Evolutionary conservation across 2,329 filamentous ascomycete species (phyloP).

Genomic region (Colletotrichum nymphaeae): DNA sequence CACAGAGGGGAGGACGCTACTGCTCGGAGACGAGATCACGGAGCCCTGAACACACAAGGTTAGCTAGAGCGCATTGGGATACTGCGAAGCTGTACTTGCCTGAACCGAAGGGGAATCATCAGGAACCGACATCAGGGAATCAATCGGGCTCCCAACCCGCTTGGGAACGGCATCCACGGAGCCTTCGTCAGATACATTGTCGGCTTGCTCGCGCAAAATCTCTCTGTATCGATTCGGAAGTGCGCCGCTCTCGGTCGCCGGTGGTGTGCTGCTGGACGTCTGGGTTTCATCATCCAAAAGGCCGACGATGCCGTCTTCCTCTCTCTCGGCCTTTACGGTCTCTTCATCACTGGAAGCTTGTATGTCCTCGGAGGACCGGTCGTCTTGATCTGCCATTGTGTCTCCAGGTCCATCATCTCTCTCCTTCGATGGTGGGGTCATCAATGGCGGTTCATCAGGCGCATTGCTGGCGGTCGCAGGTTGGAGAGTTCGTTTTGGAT

Average conservation of each 20-base stretch:
- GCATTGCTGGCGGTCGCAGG: slow-evolving; percentile 29
- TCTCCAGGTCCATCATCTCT: slow-evolving; percentile 50
- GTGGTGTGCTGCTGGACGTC: slow-evolving; percentile 39
- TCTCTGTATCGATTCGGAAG: slow-evolving; percentile 57
- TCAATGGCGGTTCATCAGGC: slow-evolving; percentile 36
- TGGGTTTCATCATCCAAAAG: slow-evolving; percentile 49
- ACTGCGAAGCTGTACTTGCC: slow-evolving; percentile 57
- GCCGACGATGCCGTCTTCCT: slow-evolving; percentile 49
- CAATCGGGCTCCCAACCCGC: slow-evolving; percentile 74
- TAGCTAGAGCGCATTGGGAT: neutral
- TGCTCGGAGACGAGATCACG: slow-evolving; percentile 74
- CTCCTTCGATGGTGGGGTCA: slow-evolving; percentile 34
- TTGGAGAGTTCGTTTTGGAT: slow-evolving; percentile 26
- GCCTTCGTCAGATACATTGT: slow-evolving; percentile 63
- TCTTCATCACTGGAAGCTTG: slow-evolving; percentile 55
- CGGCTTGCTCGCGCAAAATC: slow-evolving; percentile 54
- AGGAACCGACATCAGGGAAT: slow-evolving; percentile 77
- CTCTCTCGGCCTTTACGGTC: slow-evolving; percentile 51
- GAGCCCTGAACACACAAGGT: slow-evolving; percentile 58
- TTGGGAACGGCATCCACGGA: slow-evolving; percentile 65
- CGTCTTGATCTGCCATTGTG: slow-evolving; percentile 62
- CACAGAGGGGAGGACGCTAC: slow-evolving; percentile 77
- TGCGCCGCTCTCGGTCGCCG: slow-evolving; percentile 47
- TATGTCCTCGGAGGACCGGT: slow-evolving; percentile 54
- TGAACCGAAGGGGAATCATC: slow-evolving; percentile 89